These are phyloP conservation scores for Papiliotrema laurentii DNA, from an alignment of 1,284 basidiomycete genomes.

Conservation along the genomic window DNA sequence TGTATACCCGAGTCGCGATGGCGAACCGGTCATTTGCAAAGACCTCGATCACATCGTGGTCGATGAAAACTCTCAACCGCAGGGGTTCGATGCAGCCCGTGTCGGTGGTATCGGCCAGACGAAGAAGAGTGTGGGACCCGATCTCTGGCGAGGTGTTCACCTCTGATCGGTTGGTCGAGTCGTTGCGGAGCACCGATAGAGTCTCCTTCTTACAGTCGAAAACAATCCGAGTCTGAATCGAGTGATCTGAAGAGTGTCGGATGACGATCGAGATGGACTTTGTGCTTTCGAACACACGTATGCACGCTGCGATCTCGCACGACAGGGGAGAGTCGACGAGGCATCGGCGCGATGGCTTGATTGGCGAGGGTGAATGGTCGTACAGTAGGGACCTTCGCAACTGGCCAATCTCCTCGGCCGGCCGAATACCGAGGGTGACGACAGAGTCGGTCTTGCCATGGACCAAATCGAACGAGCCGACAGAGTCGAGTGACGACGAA, in stretches of 20 bases:
- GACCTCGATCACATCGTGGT: constrained; percentile 37
- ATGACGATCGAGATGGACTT: neutral
- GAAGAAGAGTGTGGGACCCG: constrained; percentile 10
- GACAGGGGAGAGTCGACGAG: constrained; percentile 2
- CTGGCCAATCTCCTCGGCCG: constrained; percentile 5
- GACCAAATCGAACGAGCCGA: constrained; percentile 5
- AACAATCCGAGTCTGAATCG: constrained; percentile 4
- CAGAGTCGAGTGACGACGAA: neutral
- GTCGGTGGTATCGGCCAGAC: constrained; percentile 2
- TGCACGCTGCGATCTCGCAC: constrained; percentile 1
- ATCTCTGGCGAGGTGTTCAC: constrained; percentile 7
- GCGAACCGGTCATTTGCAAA: constrained; percentile 36
- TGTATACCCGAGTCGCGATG: constrained; percentile 36
- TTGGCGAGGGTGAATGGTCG: neutral
- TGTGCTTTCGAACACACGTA: neutral
- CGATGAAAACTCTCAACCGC: constrained; percentile 29
- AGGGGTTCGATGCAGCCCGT: constrained; percentile 14
- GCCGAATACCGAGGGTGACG: constrained; percentile 12
- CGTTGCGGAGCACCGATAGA: constrained; percentile 1
- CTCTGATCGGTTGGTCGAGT: constrained; percentile 1
- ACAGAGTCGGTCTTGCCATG: neutral
- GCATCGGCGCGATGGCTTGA: neutral
- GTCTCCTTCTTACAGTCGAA: constrained; percentile 3
- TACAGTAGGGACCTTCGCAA: neutral
- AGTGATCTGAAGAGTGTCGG: neutral